These are phyloP conservation scores for Calonectria hawksworthii DNA, from an alignment of 2,329 filamentous ascomycete species.

Conservation along the genomic window DNA sequence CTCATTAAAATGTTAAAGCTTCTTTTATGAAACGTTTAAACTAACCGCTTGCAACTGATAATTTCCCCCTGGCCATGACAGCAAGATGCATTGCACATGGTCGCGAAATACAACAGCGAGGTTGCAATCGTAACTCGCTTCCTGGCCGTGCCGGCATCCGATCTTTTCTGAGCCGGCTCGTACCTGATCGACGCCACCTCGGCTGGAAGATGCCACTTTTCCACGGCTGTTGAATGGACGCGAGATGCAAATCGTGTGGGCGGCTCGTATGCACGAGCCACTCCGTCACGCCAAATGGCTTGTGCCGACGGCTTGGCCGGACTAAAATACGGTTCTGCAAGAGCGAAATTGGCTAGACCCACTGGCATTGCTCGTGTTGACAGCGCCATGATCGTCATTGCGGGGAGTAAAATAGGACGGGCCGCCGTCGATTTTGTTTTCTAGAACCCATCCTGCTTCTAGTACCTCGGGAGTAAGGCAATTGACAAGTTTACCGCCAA, in stretches of 20 bases:
- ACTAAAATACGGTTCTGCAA: not conserved
- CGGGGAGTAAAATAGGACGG: not conserved
- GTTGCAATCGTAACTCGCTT: too few relatives aligned
- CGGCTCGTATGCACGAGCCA: constrained; percentile 14
- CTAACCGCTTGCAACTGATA: not conserved
- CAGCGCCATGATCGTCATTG: not conserved
- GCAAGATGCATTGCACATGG: not conserved
- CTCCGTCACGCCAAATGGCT: not conserved
- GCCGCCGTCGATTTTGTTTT: not conserved
- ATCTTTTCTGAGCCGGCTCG: too few relatives aligned
- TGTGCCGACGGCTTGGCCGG: not conserved
- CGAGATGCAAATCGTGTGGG: not conserved
- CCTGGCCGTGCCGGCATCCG: not conserved
- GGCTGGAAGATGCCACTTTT: not conserved
- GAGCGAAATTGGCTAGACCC: not conserved
- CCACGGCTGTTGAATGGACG: not conserved
- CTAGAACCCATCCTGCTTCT: not conserved
- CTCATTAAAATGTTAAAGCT: not conserved
- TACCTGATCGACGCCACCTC: not conserved
- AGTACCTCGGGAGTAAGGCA: not conserved
- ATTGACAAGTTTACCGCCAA: not conserved
- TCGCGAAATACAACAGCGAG: not conserved
- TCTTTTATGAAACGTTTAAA: constrained; percentile 1
- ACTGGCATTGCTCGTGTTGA: not conserved
- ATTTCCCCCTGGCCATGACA: not conserved